A percentile compares a stretch with the other conserved stretches of the same genome.
Conservation (phyloP, 176 grass and related monocot species). For the Dactylis glomerata region DNA sequence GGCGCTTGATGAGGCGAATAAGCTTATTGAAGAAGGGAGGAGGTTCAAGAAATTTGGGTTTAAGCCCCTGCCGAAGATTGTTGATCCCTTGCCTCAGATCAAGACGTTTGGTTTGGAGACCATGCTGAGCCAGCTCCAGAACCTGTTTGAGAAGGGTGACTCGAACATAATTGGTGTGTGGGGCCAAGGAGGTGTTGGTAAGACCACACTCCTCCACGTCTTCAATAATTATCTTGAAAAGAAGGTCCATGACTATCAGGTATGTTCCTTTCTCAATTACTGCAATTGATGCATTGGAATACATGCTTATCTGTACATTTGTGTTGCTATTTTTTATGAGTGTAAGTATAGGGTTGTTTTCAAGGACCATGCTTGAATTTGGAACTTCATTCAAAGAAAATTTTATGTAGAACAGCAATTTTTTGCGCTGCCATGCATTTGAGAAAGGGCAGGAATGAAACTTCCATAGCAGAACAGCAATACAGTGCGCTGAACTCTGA, state of each 20-base stretch:
- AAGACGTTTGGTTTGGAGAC: constrained; percentile 50
- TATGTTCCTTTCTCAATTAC: constrained; percentile 1
- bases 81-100: constrained; percentile 2
- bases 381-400: background rate
- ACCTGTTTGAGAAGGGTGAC: constrained; percentile 34
- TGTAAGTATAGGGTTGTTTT: background rate
- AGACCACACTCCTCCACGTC: constrained; percentile 63
- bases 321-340: background rate
- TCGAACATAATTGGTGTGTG: constrained; percentile 57
- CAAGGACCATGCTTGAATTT: background rate
- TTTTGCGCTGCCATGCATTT: background rate
- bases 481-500: background rate
- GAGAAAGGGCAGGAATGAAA: background rate
- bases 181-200: constrained; percentile 68
- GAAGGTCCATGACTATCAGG: constrained; percentile 36
- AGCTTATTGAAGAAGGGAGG: constrained; percentile 25
- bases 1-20: constrained; percentile 31
- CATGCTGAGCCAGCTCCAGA: constrained; percentile 24
- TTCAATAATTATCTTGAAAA: constrained; percentile 64
- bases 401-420: background rate
- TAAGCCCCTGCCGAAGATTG: constrained; percentile 13
- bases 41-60: constrained; percentile 28
- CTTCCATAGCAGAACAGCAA: background rate
- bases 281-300: background rate
- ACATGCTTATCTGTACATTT: background rate